Base-by-base conservation (phyloP, 2,329 filamentous ascomycete species). In the Colletotrichum gigasporum region DNA sequence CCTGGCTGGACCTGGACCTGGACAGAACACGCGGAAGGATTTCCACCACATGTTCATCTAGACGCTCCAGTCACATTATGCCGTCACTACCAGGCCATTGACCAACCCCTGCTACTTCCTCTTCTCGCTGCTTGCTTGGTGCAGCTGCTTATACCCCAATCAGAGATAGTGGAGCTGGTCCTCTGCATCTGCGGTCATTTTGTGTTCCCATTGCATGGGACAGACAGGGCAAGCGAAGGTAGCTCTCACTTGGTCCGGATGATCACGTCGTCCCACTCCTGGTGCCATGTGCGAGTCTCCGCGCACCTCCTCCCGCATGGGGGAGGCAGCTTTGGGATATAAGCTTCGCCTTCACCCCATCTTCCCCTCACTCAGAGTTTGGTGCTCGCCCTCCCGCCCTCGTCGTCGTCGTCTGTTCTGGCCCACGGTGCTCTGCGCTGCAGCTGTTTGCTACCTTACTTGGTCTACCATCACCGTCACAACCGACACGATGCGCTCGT, bases 21-120 rank as follows among this genome's bases (percentile, higher is more conserved):
- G 55, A 45, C 60, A 22, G 48, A 30, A 22, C 26, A 61, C 53
- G 50, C 56, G 42, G 44, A 50, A 62, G 62, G 42, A 65, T 65
- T n/a, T 55, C 47, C 62, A 55, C 50, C 50, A 50, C 62, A 65
- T 62, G 56, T 62, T 65, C 56, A 42, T 61, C 42, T 65, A 65
- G 48, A 65, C 62, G 62, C 62, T 65, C 62, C 56, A 65, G 62
- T 65, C 50, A 65, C 62, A 51, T 65, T 48, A 55, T 55, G 62
- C 42, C 56, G 56, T 62, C 30, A 39, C 62, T 34, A 37, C 48
- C 56, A 48, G 30, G 11, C 28, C 30, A 28, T 50, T 62, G 48
- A 65, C 51, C 41, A 28, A 16, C 41, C 55, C 48, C 44, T 60
- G 47, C 34, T 61, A 53, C 55, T 37, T 20, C 56, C 37, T 10